These are phyloP conservation scores for Rhodofomes roseus DNA, from an alignment of 1,284 basidiomycete species.

Conservation along the genomic window DNA sequence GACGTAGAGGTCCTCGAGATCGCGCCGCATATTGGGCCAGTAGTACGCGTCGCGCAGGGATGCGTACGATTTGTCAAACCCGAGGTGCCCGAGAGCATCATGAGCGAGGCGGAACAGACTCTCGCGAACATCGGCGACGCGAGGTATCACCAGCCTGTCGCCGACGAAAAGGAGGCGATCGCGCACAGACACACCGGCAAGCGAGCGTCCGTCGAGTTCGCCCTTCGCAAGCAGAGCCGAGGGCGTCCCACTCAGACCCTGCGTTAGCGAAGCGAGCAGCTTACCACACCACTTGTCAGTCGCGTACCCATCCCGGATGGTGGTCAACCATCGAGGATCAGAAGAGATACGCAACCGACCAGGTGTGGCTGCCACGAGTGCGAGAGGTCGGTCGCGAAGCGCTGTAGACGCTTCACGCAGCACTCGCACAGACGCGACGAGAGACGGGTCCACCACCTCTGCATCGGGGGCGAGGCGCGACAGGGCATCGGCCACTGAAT, in stretches of 20 bases:
- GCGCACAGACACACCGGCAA: too few relatives aligned
- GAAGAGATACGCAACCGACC: neutral
- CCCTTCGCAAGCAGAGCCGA: too few relatives aligned
- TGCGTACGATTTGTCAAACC: conserved; percentile 32
- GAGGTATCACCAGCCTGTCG: conserved; percentile 21
- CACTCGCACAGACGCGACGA: conserved; percentile 12
- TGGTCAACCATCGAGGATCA: neutral
- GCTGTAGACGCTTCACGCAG: conserved; percentile 11
- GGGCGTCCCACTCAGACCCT: conserved; percentile 5
- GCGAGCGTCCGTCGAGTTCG: too few relatives aligned
- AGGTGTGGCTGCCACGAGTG: neutral
- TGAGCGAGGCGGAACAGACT: conserved; percentile 25
- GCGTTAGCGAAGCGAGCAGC: neutral
- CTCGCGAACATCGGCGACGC: conserved; percentile 12
- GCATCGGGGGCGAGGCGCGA: conserved; percentile 27
- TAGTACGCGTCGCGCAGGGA: conserved; percentile 29
- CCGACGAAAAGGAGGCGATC: conserved; percentile 31
- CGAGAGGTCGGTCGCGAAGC: too few relatives aligned
- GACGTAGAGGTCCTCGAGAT: conserved; percentile 25
- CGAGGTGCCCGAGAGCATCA: conserved; percentile 34
- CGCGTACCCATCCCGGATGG: neutral
- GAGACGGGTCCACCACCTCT: conserved; percentile 11
- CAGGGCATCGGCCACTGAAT: conserved; percentile 33
- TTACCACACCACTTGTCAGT: neutral
- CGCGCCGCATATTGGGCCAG: conserved; percentile 37